Evolutionary conservation across 2,329 filamentous ascomycete species (phyloP).

Genomic region (Juglanconis oblonga): DNA sequence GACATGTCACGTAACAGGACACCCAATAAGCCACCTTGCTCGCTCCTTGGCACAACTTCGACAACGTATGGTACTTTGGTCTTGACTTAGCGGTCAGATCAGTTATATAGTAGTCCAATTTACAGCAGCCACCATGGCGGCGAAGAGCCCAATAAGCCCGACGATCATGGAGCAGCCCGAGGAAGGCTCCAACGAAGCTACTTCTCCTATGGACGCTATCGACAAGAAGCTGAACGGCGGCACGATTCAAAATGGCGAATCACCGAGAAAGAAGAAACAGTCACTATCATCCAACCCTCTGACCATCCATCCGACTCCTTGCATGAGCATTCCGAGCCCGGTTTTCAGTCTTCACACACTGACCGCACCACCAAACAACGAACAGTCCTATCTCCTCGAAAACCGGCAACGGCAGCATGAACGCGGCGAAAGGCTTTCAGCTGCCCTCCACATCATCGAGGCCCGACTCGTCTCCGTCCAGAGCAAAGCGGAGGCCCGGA

Average conservation of each 20-base stretch:
- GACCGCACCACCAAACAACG: slow-evolving; percentile 41
- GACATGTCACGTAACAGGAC: background rate
- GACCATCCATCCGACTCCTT: background rate
- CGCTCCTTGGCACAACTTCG: background rate
- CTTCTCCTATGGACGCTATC: background rate
- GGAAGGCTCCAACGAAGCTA: background rate
- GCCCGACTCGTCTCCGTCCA: slow-evolving; percentile 20
- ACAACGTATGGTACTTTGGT: background rate
- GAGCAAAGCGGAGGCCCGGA: slow-evolving; percentile 16
- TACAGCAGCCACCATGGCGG: background rate
- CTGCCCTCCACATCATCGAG: slow-evolving; percentile 36
- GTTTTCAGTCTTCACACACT: slow-evolving; percentile 37
- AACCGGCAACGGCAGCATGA: slow-evolving; percentile 39
- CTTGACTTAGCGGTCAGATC: background rate
- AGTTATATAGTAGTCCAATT: background rate
- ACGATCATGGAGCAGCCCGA: background rate
- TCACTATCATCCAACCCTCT: background rate
- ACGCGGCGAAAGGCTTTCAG: slow-evolving; percentile 36
- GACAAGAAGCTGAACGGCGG: background rate
- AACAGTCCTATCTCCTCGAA: slow-evolving; percentile 44
- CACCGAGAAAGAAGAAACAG: background rate
- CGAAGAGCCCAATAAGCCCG: background rate
- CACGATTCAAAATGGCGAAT: background rate
- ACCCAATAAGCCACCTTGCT: background rate
- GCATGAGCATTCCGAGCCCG: slow-evolving; percentile 3